Evolutionary conservation across 2,329 filamentous ascomycete genomes (phyloP), one percentile per base, ranked within the genome.

Genomic region (Penicillium sp.): DNA sequence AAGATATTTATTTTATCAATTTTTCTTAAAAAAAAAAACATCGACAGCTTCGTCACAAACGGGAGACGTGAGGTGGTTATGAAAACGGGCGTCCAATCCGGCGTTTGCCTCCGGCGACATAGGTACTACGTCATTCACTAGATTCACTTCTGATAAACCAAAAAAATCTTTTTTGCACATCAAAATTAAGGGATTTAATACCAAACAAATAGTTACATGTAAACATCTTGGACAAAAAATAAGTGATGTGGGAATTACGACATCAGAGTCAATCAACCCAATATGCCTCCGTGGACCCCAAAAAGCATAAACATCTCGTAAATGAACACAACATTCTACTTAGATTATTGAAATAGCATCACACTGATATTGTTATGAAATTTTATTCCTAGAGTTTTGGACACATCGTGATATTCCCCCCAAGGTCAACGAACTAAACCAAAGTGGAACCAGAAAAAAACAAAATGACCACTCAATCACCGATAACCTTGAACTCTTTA

Each of bases 401-500:
- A 21, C 18, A 51, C 5, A 42, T 3, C 24, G 28, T 35, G 14
- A 35, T 35, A 35, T 35, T 35, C 30, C 16, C 14, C 30, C 3
- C 30, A 16, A 35, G 5, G 35, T 40, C n/a, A 18, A 40, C 9
- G 35, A 40, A 14, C 11, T n/a, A n/a, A n/a, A n/a, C n/a, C n/a
- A n/a, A n/a, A n/a, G n/a, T n/a, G 30, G 11, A 5, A 1, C 14
- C 8, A 14, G 14, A 35, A 12, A n/a, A 20, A 2, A 38, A 14
- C 4, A 56, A 49, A 52, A 59, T 56, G 57, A 18, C 24, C 14
- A 26, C 26, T 16, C 40, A 42, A 16, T 43, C 28, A 28, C 53
- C 43, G n/a, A 55, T 57, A 51, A 50, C 33, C 7, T 16, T 60
- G 5, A 45, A 49, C 8, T 65, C 64, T 8, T 56, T 68, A 21